Base-by-base conservation (phyloP, 1,139 yeast species). In the Taphrina populina region DNA sequence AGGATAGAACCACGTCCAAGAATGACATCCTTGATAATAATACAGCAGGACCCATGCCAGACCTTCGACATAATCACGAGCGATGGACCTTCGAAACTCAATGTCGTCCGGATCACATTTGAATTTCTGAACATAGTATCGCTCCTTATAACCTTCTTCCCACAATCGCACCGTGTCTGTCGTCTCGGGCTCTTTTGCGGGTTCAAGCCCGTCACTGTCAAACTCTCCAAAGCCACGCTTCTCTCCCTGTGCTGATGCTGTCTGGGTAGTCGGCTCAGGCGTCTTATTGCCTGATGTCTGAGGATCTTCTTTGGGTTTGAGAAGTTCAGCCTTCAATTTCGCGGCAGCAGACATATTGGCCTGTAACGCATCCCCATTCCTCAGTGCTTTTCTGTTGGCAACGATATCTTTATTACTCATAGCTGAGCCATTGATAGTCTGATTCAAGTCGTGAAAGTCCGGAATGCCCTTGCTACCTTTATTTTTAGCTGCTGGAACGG, bases 1-100 rank as follows among this genome's bases (percentile, higher is more conserved):
- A 0, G 97, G 98, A 65, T 84, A 94, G 69, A 81, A 94, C 98
- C 98, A 94, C 58, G 83, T 84, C 99, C 99, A 94, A 0, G 97
- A 90, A 0, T 96, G 95, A 71, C 97, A 92, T 2, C 96, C 97
- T 71, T 92, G 98, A 68, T 87, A 92, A 71, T 94, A 94, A 69
- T 94, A 94, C 57, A 86, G 71, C 60, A 92, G 74, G 1, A 84
- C 96, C 99, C 99, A 94, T 15, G 95, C 82, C 4, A 92, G 84
- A 59, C 99, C 99, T 69, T 92, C 96, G 58, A 94, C 78, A 67
- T 94, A 94, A 58, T 82, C 79, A 52, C 74, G 74, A 0, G 83
- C 90, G 65, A 92, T 81, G 39, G 78, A 75, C 59, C 77, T 76
- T 53, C 84, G 77, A 34, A 80, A 75, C 1, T 78, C 76, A 30